A percentile compares a stretch with the other conserved stretches of the same genome.
These are phyloP conservation scores for Vitis amurensis DNA, from an alignment of 164 flowering plant species.

Conservation along the genomic window DNA sequence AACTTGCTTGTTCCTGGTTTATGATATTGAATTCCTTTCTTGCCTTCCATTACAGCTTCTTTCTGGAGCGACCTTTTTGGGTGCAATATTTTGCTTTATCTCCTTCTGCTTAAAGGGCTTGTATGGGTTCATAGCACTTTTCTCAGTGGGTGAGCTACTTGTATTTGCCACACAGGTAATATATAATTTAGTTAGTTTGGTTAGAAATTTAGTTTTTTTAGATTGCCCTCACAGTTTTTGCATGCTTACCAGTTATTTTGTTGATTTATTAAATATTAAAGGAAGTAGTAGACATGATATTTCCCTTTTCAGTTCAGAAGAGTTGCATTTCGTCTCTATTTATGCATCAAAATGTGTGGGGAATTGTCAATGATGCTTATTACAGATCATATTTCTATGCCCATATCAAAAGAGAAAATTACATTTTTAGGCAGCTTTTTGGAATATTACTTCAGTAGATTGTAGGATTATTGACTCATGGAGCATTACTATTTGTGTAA, in stretches of 20 bases:
- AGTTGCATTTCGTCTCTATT: no score
- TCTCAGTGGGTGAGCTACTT: conserved; percentile 78
- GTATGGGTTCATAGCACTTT: conserved; percentile 66
- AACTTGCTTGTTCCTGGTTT: background rate
- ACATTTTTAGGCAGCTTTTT: no score
- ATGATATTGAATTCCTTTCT: background rate
- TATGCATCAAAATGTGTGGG: no score
- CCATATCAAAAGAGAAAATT: no score
- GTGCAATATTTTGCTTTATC: conserved; percentile 83
- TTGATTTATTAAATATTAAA: no score
- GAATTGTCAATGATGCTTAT: no score
- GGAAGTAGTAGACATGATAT: no score
- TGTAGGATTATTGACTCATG: no score
- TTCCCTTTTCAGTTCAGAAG: no score
- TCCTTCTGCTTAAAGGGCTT: conserved; percentile 72
- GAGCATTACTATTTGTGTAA: no score
- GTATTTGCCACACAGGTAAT: conserved; percentile 93
- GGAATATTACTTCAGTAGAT: no score
- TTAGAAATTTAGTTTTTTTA: background rate
- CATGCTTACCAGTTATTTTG: background rate
- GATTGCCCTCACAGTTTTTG: background rate
- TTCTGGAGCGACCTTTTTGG: conserved; percentile 72
- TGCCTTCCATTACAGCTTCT: conserved; percentile 63
- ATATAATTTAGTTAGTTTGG: background rate
- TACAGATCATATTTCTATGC: no score